Conservation (phyloP, 352 stramenopile genomes). For the Phytophthora meadii region DNA sequence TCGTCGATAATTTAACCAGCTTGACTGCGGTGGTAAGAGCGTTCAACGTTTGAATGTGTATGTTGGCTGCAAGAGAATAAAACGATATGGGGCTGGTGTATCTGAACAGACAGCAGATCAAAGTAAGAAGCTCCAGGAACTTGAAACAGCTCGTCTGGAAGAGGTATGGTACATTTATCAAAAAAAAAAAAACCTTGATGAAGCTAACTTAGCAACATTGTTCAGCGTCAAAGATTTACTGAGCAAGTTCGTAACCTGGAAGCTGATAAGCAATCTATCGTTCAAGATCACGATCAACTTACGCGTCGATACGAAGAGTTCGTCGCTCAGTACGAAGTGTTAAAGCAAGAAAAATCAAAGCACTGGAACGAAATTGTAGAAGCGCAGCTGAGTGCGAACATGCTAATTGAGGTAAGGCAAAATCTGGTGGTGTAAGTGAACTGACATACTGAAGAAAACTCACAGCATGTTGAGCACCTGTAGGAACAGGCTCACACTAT, state of each 20-base stretch:
- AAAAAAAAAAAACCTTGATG: background rate
- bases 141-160: conserved; percentile 48
- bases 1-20: conserved; percentile 73
- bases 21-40: conserved; percentile 59
- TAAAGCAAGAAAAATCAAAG: conserved; percentile 69
- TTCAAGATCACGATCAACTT: conserved; percentile 49
- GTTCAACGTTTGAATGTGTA: background rate
- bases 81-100: background rate
- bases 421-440: background rate
- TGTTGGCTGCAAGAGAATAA: background rate
- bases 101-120: conserved; percentile 61
- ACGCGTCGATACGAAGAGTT: conserved; percentile 53
- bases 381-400: conserved; percentile 74
- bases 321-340: conserved; percentile 53
- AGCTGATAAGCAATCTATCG: conserved; percentile 45
- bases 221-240: conserved; percentile 41
- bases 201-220: conserved; percentile 4
- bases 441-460: background rate
- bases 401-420: conserved; percentile 70
- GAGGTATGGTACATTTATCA: conserved; percentile 37
- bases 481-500: conserved; percentile 83
- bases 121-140: conserved; percentile 69
- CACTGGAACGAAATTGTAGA: conserved; percentile 79
- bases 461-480: conserved; percentile 3
- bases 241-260: conserved; percentile 47